Evolutionary conservation across 2,329 filamentous ascomycete genomes (phyloP).

Genomic region (Aphanocladium album): DNA sequence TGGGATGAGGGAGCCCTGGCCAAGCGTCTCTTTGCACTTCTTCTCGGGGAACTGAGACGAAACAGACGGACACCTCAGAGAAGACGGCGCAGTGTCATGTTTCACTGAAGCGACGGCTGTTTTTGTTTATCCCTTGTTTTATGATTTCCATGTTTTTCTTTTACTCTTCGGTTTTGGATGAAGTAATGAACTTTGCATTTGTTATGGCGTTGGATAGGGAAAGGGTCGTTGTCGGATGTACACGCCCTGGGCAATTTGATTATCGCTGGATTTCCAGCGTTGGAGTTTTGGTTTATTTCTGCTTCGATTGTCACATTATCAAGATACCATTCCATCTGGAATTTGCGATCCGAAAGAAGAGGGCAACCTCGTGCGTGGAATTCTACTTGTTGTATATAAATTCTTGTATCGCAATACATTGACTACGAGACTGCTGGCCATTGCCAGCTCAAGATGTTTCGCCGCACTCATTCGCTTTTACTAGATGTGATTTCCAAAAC

Average conservation of each 20-base stretch:
- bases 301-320: not conserved
- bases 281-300: conserved; percentile 3
- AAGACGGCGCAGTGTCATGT: conserved; percentile 23
- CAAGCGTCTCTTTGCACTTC: conserved; percentile 48
- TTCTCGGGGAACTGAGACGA: conserved; percentile 43
- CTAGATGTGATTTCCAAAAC: no score
- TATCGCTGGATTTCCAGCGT: not conserved
- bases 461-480: no score
- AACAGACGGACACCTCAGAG: conserved; percentile 15
- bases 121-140: not conserved
- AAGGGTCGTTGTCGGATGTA: not conserved
- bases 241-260: not conserved
- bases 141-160: not conserved
- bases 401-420: not conserved
- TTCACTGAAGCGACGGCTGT: conserved; percentile 24
- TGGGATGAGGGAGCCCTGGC: conserved; percentile 47
- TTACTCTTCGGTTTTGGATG: not conserved
- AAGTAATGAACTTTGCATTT: conserved; percentile 2
- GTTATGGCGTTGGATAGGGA: not conserved
- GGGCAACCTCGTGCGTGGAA: not conserved
- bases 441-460: no score
- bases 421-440: no score
- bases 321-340: conserved; percentile 6
- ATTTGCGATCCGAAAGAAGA: not conserved
- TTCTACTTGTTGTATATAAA: not conserved